Base-by-base conservation (phyloP, 805 yeast species). In the Brettanomyces naardenensis region DNA sequence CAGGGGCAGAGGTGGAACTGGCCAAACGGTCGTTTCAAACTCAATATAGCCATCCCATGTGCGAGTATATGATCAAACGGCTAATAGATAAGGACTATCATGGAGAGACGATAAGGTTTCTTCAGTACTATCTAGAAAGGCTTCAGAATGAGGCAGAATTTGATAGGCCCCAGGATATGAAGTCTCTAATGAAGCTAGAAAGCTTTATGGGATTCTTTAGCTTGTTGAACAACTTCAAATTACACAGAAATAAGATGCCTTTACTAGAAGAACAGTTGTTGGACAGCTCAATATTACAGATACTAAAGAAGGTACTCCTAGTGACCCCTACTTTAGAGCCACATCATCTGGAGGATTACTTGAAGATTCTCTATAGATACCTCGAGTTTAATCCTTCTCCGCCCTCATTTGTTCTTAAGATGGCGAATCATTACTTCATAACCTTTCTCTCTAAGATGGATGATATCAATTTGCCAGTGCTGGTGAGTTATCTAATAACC, bases 41-140 rank as follows among this genome's bases (percentile, higher is more conserved):
- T 27, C 40, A 40, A 19, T 52, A 47, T 37, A 27, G 47, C 14
- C 34, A 45, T 21, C 28, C 41, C 5, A 44, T 54, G 51, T 40
- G 45, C 25, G 30, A 41, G 6, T 23, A 43, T 7, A 48, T 49
- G 19, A 40, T 54, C 19, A 43, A 46, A 11, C 20, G 45, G 4
- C 35, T 54, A 11, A 40, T 46, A 4, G 41, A 44, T 15, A 42
- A 44, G 35, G 37, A 35, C 6, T 37, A 41, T 19, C 28, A 37
- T 10, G 22, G 11, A 14, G 44, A 46, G n/a, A 50, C 56, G 2
- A 31, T 36, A n/a, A 31, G 31, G 1, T 48, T 41, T 28, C 32
- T 51, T 11, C 14, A 40, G 10, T 35, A 40, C 5, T 47, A 37
- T 32, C 30, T 29, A 30, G 29, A 33, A 7, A 21, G 36, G 23